Evolutionary conservation across 305 asterid genomes (phyloP).

Genomic region (Withania somnifera): DNA sequence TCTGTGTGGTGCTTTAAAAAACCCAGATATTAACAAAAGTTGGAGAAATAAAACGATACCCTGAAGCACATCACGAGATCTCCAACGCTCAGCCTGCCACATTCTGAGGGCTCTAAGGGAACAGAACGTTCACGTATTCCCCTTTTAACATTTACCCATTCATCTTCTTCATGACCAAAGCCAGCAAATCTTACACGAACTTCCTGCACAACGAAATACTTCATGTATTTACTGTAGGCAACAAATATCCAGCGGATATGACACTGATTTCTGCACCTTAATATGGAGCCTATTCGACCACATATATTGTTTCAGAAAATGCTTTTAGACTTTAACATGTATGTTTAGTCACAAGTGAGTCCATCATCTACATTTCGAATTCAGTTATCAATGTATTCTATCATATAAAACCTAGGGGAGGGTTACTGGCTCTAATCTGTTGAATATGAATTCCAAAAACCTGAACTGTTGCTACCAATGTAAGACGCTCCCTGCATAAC

Average conservation of each 20-base stretch:
- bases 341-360: neutral
- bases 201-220: constrained; percentile 20
- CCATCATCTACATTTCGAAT: neutral
- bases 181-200: constrained; percentile 80
- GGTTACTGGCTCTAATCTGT: neutral
- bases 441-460: neutral
- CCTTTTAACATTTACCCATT: constrained; percentile 56
- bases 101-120: constrained; percentile 61
- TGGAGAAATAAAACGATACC: constrained; percentile 26
- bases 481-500: neutral
- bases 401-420: neutral
- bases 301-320: neutral
- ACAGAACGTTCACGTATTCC: constrained; percentile 70
- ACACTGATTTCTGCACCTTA: neutral
- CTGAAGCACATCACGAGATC: constrained; percentile 70
- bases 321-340: neutral
- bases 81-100: constrained; percentile 45
- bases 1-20: neutral
- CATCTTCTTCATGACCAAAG: constrained; percentile 62
- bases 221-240: neutral
- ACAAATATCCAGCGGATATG: neutral
- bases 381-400: neutral
- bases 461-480: neutral
- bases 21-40: neutral
- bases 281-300: neutral